A percentile compares a stretch with the other conserved stretches of the same genome.
These are phyloP conservation scores for Mortierella antarctica DNA, from an alignment of 192 early-diverging fungal genomes.

Conservation along the genomic window DNA sequence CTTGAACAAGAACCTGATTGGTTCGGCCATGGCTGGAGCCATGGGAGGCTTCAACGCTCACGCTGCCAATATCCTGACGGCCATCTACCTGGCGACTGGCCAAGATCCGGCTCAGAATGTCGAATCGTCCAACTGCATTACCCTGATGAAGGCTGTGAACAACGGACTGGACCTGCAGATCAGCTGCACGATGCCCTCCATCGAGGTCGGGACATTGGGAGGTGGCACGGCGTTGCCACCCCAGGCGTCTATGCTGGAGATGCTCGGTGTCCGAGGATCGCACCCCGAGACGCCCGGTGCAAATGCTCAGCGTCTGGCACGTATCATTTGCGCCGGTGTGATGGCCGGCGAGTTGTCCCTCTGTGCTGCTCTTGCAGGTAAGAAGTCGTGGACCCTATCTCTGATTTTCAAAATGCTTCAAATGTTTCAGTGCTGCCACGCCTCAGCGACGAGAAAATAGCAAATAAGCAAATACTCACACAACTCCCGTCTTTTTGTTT, in stretches of 20 bases:
- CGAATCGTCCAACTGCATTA: slow-evolving; percentile 93
- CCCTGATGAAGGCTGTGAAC: slow-evolving; percentile 91
- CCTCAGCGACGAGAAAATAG: too few species aligned
- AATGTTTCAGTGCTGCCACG: background rate
- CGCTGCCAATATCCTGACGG: slow-evolving; percentile 93
- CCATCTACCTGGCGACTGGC: slow-evolving; percentile 90
- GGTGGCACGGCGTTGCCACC: slow-evolving; percentile 88
- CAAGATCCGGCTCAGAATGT: slow-evolving; percentile 98
- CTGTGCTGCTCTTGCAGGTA: slow-evolving; percentile 81
- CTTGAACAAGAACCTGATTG: slow-evolving; percentile 90
- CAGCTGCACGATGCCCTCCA: slow-evolving; percentile 92
- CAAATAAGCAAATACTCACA: background rate
- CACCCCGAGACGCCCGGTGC: slow-evolving; percentile 80
- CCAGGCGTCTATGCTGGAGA: slow-evolving; percentile 88
- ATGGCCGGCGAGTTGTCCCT: slow-evolving; percentile 94
- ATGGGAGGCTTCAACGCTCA: slow-evolving; percentile 95
- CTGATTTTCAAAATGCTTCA: background rate
- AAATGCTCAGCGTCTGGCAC: slow-evolving; percentile 87
- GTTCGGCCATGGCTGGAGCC: slow-evolving; percentile 93
- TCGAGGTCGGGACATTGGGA: slow-evolving; percentile 95
- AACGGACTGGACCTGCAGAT: slow-evolving; percentile 83
- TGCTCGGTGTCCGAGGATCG: slow-evolving; percentile 89
- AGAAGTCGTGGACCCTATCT: background rate
- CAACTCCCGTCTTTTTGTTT: background rate
- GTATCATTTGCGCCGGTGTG: slow-evolving; percentile 87